These are phyloP conservation scores for Nakazawaea laoshanensis DNA, from an alignment of 805 yeast species.

Conservation along the genomic window DNA sequence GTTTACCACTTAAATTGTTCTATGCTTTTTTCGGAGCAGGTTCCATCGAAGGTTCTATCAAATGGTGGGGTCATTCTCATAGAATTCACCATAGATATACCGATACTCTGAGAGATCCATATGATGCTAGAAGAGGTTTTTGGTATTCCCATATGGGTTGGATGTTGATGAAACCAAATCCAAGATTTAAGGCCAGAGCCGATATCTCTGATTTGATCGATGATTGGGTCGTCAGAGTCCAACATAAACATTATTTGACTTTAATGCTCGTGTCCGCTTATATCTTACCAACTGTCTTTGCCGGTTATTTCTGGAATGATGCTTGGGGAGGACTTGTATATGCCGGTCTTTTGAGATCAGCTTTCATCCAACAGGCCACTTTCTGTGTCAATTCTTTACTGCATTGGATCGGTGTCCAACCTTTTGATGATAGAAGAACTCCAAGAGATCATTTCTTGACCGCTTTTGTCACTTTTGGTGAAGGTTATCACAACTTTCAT, in stretches of 20 bases:
- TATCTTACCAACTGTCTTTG: conserved; percentile 50
- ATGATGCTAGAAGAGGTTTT: conserved; percentile 77
- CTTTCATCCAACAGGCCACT: conserved; percentile 74
- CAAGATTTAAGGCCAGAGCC: conserved; percentile 73
- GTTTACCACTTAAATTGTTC: conserved; percentile 49
- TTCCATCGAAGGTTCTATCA: conserved; percentile 76
- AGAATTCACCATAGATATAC: conserved; percentile 84
- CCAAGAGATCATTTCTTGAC: conserved; percentile 79
- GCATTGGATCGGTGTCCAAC: conserved; percentile 81
- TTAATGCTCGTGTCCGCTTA: conserved; percentile 57
- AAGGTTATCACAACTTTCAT: conserved; percentile 86
- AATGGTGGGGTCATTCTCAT: conserved; percentile 87
- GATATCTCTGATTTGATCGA: conserved; percentile 71
- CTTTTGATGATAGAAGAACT: conserved; percentile 80
- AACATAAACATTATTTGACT: conserved; percentile 67
- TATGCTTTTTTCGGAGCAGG: conserved; percentile 78
- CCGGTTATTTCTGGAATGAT: conserved; percentile 51
- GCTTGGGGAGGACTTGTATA: conserved; percentile 68
- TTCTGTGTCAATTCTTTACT: conserved; percentile 83
- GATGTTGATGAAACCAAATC: conserved; percentile 78
- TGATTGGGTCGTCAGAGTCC: conserved; percentile 75
- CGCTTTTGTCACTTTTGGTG: conserved; percentile 80
- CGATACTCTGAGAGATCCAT: conserved; percentile 77
- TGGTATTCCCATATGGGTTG: conserved; percentile 84
- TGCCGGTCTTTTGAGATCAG: conserved; percentile 65